phyloP scores from a whole-genome alignment of 164 flowering plant genomes.

The Warburgia ugandensis region DNA sequence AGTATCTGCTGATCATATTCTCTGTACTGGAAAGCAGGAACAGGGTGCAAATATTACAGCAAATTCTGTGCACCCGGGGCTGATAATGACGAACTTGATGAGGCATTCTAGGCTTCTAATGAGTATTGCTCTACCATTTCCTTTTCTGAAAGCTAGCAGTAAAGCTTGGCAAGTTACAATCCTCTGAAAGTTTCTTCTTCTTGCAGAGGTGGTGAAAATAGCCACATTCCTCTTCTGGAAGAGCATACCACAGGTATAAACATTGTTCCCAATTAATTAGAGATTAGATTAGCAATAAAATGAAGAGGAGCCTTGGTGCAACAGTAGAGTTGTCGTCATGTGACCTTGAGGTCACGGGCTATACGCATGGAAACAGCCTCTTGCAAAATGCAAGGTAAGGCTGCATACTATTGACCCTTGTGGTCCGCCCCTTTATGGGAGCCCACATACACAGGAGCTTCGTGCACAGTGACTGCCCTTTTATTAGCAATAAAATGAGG shows the following conservation, averaged over 20 bases:
- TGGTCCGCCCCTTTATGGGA: no score
- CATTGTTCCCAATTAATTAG: neutral
- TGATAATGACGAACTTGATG: slow-evolving; percentile 80
- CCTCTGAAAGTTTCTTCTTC: neutral
- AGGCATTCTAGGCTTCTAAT: slow-evolving; percentile 46
- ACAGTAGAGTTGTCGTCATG: neutral
- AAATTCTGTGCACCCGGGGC: slow-evolving; percentile 88
- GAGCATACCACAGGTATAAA: slow-evolving; percentile 78
- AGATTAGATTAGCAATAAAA: neutral
- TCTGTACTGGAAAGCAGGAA: slow-evolving; percentile 31
- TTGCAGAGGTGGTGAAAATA: slow-evolving; percentile 46
- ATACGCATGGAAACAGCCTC: no score
- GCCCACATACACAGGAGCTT: no score
- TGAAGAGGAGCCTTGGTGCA: neutral
- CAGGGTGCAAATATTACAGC: slow-evolving; percentile 79
- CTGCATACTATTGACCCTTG: no score
- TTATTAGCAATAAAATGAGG: no score
- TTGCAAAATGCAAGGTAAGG: no score
- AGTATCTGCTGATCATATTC: neutral
- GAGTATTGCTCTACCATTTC: slow-evolving; percentile 28
- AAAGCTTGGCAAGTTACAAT: neutral
- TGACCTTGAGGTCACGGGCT: no score
- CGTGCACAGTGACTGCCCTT: no score
- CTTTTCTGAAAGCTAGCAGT: neutral
- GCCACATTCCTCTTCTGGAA: slow-evolving; percentile 66